phyloP scores from a whole-genome alignment of 2,329 filamentous ascomycete species.

The Shiraia bambusicola region DNA sequence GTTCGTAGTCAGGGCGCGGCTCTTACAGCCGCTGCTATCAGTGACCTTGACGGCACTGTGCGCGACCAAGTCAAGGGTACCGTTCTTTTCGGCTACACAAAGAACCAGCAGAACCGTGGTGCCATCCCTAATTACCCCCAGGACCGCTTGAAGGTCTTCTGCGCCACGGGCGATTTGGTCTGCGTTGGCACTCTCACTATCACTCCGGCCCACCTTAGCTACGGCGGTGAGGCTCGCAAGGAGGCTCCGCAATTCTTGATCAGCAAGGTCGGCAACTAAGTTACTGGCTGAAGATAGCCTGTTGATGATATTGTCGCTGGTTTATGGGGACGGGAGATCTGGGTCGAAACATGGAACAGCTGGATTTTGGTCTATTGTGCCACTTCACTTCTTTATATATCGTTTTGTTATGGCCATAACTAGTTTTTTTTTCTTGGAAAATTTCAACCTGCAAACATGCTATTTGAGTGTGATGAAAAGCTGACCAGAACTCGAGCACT shows the following conservation, averaged over 20 bases:
- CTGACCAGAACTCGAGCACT: too few species aligned
- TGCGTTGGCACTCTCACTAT: constrained; percentile 40
- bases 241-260: constrained; percentile 32
- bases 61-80: constrained; percentile 40
- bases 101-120: constrained; percentile 42
- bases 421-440: too few species aligned
- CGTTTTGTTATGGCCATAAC: too few species aligned
- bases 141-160: constrained; percentile 40
- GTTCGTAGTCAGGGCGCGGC: constrained; percentile 42
- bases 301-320: background rate
- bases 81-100: constrained; percentile 46
- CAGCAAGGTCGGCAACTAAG: constrained; percentile 14
- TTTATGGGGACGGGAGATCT: background rate
- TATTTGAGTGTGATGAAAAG: too few species aligned
- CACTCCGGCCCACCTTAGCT: constrained; percentile 37
- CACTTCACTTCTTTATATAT: too few species aligned
- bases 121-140: constrained; percentile 38
- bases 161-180: constrained; percentile 38
- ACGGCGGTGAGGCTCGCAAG: constrained; percentile 25
- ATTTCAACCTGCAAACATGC: too few species aligned
- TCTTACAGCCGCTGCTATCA: constrained; percentile 40
- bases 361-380: too few species aligned
- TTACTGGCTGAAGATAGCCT: background rate
- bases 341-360: too few species aligned
- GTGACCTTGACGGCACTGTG: constrained; percentile 26